phyloP scores from a whole-genome alignment of 2,329 filamentous ascomycete genomes.

The Metarhizium anisopliae region DNA sequence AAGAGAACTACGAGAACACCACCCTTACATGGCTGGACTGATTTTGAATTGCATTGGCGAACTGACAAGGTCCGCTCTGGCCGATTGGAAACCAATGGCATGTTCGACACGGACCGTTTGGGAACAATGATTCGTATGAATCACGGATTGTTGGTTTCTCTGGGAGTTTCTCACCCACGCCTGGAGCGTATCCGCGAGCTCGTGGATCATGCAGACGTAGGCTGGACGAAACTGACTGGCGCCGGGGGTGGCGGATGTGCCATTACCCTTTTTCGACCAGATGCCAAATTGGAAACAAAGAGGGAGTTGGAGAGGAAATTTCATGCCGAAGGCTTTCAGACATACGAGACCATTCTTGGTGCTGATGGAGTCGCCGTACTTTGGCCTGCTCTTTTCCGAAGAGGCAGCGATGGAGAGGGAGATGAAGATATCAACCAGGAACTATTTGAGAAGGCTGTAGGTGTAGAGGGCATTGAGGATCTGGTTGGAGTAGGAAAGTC shows the following conservation, averaged over 20 bases:
- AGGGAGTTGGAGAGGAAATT: neutral
- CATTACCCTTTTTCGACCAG: neutral
- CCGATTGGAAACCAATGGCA: neutral
- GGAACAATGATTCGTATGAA: neutral
- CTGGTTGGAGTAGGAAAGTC: neutral
- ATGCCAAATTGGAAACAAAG: neutral
- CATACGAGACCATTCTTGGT: neutral
- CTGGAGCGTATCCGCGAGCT: constrained; percentile 10
- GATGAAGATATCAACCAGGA: neutral
- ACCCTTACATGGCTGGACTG: neutral
- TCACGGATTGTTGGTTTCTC: neutral
- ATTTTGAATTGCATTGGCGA: neutral
- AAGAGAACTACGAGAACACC: neutral
- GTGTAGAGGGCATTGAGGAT: neutral
- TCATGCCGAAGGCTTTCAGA: neutral
- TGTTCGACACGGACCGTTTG: neutral
- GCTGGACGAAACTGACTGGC: constrained; percentile 9
- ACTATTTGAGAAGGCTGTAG: neutral
- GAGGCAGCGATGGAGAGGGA: neutral
- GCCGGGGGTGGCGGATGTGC: neutral
- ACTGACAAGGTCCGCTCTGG: neutral
- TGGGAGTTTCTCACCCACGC: constrained; percentile 8
- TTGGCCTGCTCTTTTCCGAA: neutral
- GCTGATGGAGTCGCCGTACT: neutral
- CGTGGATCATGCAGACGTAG: constrained; percentile 17